Evolutionary conservation across 2,329 filamentous ascomycete genomes (phyloP).

Genomic region (Delphinella strobiligena): DNA sequence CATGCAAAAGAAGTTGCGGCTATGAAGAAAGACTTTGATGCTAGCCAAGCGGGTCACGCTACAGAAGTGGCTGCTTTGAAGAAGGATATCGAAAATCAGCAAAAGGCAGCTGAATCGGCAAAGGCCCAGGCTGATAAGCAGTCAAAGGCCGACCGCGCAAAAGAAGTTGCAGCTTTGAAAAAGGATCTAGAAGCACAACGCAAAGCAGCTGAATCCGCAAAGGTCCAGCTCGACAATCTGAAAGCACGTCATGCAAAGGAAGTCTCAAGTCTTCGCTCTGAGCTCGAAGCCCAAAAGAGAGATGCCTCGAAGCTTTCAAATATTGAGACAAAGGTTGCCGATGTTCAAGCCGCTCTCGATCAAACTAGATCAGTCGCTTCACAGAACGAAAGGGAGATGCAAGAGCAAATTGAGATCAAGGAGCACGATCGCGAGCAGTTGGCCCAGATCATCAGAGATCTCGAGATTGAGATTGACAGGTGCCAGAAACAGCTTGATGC

Average conservation of each 20-base stretch:
- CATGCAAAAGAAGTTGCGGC: neutral
- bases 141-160: slow-evolving; percentile 4
- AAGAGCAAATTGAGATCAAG: slow-evolving; percentile 18
- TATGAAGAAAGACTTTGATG: neutral
- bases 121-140: slow-evolving; percentile 3
- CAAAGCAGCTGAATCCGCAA: neutral
- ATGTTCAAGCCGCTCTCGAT: slow-evolving; percentile 19
- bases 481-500: slow-evolving; percentile 16
- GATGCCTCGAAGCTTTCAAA: slow-evolving; percentile 15
- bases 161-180: slow-evolving; percentile 1
- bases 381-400: slow-evolving; percentile 18
- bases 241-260: slow-evolving; percentile 14
- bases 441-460: slow-evolving; percentile 19
- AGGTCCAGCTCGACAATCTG: slow-evolving; percentile 5
- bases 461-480: slow-evolving; percentile 22
- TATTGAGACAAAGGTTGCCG: slow-evolving; percentile 20
- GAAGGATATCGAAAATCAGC: slow-evolving; percentile 15
- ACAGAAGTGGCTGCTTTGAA: slow-evolving; percentile 14
- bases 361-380: slow-evolving; percentile 16
- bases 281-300: slow-evolving; percentile 16
- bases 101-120: slow-evolving; percentile 2
- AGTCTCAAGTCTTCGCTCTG: slow-evolving; percentile 14
- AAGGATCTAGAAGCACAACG: slow-evolving; percentile 2
- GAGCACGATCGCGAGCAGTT: slow-evolving; percentile 19
- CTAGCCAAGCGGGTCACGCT: slow-evolving; percentile 10